Evolutionary conservation across 176 grass and related monocot genomes (phyloP), one percentile per base, ranked within the genome.

Genomic region (Puccinellia tenuiflora): DNA sequence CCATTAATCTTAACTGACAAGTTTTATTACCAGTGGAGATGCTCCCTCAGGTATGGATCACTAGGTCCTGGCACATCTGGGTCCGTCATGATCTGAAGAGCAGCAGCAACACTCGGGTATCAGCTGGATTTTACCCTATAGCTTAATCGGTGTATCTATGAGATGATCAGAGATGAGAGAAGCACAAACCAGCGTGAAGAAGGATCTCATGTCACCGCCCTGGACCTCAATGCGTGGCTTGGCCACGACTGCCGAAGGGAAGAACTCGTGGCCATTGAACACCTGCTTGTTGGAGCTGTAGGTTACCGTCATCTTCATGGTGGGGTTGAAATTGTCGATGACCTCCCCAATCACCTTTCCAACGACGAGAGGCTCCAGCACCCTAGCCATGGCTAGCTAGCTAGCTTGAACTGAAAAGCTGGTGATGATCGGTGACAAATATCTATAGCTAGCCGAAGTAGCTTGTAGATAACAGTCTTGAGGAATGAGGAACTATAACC

Each of bases 271-370:
- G 47, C 96, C 93, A 40, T 96, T 99, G 80, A 85, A 99, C 66
- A 99, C 91, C 84, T 88, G 87, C 69, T 93, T 99, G 87, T 90
- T 93, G 76, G 83, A 78, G 67, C 81, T 83, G 89, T 99, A 99
- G 55, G 74, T 93, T 66, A 85, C 91, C 42, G 29, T 81, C 93
- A 99, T 99, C 85, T 87, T 94, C 75, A 92, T 83, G 17, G 77
- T 89, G 43, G 96, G 96, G 77, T 25, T 90, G 86, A 96, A 99
- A 56, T 90, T 87, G 68, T 99, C 96, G 47, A 99, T 79, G 70
- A 99, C 96, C 50, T 99, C 96, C 52, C 96, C 96, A 62, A 99
- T 96, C 85, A 99, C 96, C 71, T 87, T 93, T 14, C 96, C 93
- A 9, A 95, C 85, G 15, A 92, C 22, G 38, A 98, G 93, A 76